phyloP scores from a whole-genome alignment of 345 rosid genomes.

The Carallia pectinifolia region DNA sequence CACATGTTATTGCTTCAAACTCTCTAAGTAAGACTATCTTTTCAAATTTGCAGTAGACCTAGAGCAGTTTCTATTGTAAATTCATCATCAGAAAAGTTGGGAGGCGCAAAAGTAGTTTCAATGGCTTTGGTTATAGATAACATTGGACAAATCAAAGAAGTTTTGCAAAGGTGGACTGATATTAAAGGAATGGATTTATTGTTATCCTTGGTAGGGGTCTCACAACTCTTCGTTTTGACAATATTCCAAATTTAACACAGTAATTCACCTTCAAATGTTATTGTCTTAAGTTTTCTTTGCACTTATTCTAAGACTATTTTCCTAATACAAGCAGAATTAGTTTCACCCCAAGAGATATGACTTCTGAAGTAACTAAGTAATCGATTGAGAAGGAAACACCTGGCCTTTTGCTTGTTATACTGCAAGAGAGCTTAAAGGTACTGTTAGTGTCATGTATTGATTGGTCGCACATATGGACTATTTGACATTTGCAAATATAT shows the following conservation, averaged over 20 bases:
- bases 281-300: constrained; percentile 2
- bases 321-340: constrained; percentile 78
- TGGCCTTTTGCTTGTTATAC: constrained; percentile 79
- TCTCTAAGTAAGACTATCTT: neutral
- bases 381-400: constrained; percentile 87
- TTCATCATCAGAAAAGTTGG: constrained; percentile 79
- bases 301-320: constrained; percentile 5
- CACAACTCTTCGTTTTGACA: constrained; percentile 5
- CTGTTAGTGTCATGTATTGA: neutral
- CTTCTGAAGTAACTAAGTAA: constrained; percentile 92
- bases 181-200: constrained; percentile 66
- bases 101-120: constrained; percentile 73
- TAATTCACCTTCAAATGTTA: neutral
- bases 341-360: constrained; percentile 90
- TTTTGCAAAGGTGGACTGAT: constrained; percentile 76
- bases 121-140: constrained; percentile 87
- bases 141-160: constrained; percentile 59
- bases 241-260: neutral
- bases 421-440: constrained; percentile 97
- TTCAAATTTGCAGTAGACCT: constrained; percentile 70
- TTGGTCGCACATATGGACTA: neutral
- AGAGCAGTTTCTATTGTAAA: constrained; percentile 67
- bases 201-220: constrained; percentile 69
- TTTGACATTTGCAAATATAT: neutral
- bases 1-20: constrained; percentile 3